phyloP scores from a whole-genome alignment of 2,329 filamentous ascomycete genomes.

The Stachybotrys echinatus region DNA sequence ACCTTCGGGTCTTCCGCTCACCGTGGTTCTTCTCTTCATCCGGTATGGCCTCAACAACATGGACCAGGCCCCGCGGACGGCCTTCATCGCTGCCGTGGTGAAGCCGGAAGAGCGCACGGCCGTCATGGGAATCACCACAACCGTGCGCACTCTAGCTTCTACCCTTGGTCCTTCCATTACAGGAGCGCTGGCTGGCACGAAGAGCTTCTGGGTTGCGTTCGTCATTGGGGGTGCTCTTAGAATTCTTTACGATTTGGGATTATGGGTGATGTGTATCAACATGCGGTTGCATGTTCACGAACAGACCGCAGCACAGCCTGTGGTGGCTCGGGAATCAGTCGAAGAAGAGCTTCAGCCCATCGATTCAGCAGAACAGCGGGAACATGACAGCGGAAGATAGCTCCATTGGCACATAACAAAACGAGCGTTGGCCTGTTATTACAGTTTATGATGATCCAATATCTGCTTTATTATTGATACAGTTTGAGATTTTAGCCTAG shows the following conservation, averaged over 20 bases:
- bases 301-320: background rate
- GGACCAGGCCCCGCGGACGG: constrained; percentile 62
- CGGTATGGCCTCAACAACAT: constrained; percentile 61
- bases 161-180: constrained; percentile 50
- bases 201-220: constrained; percentile 58
- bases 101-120: constrained; percentile 60
- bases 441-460: no score
- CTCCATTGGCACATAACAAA: no score
- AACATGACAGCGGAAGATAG: background rate
- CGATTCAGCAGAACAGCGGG: background rate
- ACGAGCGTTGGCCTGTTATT: no score
- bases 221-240: constrained; percentile 48
- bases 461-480: no score
- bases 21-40: constrained; percentile 51
- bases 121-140: constrained; percentile 64
- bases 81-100: constrained; percentile 63
- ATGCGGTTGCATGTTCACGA: constrained; percentile 46
- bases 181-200: constrained; percentile 45
- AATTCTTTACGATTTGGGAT: constrained; percentile 51
- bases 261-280: constrained; percentile 56
- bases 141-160: constrained; percentile 54
- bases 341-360: background rate
- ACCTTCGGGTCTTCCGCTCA: constrained; percentile 43
- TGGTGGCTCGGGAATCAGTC: background rate
- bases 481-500: no score